Conservation (phyloP, 1,284 basidiomycete species). For the Naganishia liquefaciens region DNA sequence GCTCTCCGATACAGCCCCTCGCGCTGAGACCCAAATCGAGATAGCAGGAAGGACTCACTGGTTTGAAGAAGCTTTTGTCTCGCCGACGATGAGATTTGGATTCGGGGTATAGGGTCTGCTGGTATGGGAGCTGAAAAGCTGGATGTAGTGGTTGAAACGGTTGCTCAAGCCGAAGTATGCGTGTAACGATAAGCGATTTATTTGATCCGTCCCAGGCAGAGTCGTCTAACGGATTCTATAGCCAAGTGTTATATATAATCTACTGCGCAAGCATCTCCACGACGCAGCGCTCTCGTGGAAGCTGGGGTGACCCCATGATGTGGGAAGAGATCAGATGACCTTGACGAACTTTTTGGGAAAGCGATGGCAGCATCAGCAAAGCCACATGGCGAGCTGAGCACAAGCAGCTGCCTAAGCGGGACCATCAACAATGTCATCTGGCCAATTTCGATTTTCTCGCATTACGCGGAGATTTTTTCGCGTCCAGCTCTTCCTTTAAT, state of each 20-base stretch:
- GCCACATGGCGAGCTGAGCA: not conserved
- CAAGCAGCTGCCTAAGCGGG: slow-evolving; percentile 1
- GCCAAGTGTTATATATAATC: not conserved
- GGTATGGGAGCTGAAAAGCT: not conserved
- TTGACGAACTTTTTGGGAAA: slow-evolving; percentile 8
- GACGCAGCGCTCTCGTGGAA: too few relatives aligned
- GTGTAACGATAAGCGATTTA: not conserved
- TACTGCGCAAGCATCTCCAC: too few relatives aligned
- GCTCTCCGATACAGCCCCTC: too few relatives aligned
- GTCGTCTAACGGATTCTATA: too few relatives aligned
- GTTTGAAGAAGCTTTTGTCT: not conserved
- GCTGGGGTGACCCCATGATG: not conserved
- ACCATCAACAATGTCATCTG: too few relatives aligned
- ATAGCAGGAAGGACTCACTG: too few relatives aligned
- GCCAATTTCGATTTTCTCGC: not conserved
- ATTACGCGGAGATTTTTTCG: not conserved
- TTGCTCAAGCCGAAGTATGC: not conserved
- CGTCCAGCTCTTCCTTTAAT: not conserved
- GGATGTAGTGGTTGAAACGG: not conserved
- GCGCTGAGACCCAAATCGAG: too few relatives aligned
- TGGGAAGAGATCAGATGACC: slow-evolving; percentile 2
- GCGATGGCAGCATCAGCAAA: not conserved
- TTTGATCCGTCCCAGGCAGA: not conserved
- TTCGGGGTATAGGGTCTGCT: not conserved
- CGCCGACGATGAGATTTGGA: not conserved